Evolutionary conservation across 495 filamentous ascomycete genomes (phyloP), one percentile per base, ranked within the genome.

Genomic region (Penicillium pulvis): DNA sequence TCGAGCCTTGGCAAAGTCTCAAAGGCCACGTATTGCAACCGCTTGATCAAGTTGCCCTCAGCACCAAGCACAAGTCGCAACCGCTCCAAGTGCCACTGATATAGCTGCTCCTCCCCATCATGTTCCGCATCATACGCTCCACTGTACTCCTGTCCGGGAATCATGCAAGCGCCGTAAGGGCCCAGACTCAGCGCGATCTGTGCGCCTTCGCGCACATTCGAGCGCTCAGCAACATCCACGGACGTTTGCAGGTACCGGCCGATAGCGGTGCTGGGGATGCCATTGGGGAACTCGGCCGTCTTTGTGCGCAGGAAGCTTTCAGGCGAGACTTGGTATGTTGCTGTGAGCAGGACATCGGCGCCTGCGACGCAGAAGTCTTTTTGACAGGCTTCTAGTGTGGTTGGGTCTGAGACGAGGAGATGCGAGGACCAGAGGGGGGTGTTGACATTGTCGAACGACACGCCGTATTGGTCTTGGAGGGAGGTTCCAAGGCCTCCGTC

Each of bases 401-500:
- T 53, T 9, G 77, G 79, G 52, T 72, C 69, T 44, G 71, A 67
- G 52, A 88, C 56, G 11, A 90, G 77, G 19, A 87, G 74, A 58
- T 89, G 81, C 0, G 84, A 84, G 4, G 87, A 85, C 87, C 87
- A 90, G 28, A 89, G 75, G 1, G 86, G 86, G 1, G 76, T 85
- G 26, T 39, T 62, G n/a, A 61, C 58, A 41, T 58, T 51, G 36
- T 74, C 67, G 67, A 86, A 86, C 39, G 60, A 71, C 53, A 77
- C 68, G 31, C 69, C 62, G 61, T 84, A 80, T 16, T 76, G 71
- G 19, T 83, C 80, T 67, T 85, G 78, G 12, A 90, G 84, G 16
- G 85, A 81, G 20, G 87, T 88, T 17, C 87, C 86, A 0, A 90
- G 78, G 11, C 86, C 87, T 36, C 86, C 87, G 61, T 89, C 87